phyloP scores from a whole-genome alignment of 352 stramenopile species.

The Phytophthora citricola region DNA sequence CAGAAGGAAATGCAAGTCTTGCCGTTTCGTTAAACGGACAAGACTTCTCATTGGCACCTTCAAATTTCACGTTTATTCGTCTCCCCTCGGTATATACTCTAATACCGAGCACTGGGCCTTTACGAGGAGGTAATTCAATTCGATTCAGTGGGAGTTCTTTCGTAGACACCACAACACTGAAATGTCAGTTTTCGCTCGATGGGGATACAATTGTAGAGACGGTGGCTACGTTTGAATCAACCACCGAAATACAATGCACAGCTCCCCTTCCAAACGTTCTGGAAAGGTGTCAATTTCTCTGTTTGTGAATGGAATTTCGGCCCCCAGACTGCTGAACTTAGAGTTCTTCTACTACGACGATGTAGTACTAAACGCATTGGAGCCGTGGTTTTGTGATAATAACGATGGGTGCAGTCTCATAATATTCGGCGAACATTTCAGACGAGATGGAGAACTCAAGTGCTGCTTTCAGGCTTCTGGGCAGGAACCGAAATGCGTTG shows the following conservation, averaged over 20 bases:
- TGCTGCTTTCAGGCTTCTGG: conserved; percentile 58
- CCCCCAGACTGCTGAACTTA: conserved; percentile 22
- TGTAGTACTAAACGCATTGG: conserved; percentile 42
- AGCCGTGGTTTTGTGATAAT: conserved; percentile 57
- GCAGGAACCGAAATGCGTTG: conserved; percentile 18
- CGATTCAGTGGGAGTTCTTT: conserved; percentile 43
- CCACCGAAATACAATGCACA: conserved; percentile 28
- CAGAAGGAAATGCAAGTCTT: conserved; percentile 36
- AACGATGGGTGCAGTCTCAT: conserved; percentile 37
- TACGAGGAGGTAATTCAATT: conserved; percentile 43
- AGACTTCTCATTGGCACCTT: conserved; percentile 44
- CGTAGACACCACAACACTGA: conserved; percentile 22
- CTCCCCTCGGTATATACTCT: conserved; percentile 61
- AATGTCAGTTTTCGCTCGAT: conserved; percentile 40
- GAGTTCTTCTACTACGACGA: conserved; percentile 46
- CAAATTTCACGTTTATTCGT: conserved; percentile 56
- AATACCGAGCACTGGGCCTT: conserved; percentile 36
- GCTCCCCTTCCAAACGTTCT: conserved; percentile 17
- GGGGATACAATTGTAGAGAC: background rate
- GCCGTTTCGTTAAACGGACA: conserved; percentile 74
- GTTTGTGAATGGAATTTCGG: conserved; percentile 34
- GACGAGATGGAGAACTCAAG: conserved; percentile 35
- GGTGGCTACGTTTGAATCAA: conserved; percentile 29
- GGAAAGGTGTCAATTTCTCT: conserved; percentile 36
- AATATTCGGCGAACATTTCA: conserved; percentile 44